Base-by-base conservation (phyloP, 805 yeast genomes). In the Cyberlindnera saturnus region DNA sequence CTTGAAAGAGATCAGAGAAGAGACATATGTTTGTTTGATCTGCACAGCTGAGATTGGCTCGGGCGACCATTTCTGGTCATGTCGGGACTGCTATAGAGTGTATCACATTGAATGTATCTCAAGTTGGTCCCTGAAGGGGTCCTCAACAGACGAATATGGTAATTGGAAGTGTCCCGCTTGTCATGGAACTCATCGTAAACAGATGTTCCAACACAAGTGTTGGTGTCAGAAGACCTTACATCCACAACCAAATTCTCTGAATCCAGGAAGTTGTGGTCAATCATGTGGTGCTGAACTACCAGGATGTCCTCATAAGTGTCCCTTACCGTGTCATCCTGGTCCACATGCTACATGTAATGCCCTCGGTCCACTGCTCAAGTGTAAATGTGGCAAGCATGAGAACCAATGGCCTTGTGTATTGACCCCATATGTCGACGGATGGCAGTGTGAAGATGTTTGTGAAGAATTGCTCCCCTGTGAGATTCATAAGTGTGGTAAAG, bases 91-190 rank as follows among this genome's bases (percentile, higher is more conserved):
- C 60, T 83, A 66, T 57, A 69, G 97, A 45, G 95, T 85, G 1
- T 91, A 87, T 58, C 96, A 91, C 59, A 68, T 88, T 36, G 81
- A 79, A 13, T 91, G 99, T 66, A 83, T 89, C 36, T 66, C 75
- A 39, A 87, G 82, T 50, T 93, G 99, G 99, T 91, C 96, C 3
- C 61, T 67, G 19, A 71, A 85, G 47, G 90, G 90, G 5, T 76
- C 85, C 2, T 75, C 86, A 6, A 81, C 86, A 1, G 77, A 77
- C 30, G 65, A 63, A 1, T 71, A 73, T 36, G 75, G 74, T 39
- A 67, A 71, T 34, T 89, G 96, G 96, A 72, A 89, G 54, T 89
- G 97, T 62, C 96, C 96, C 0, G 75, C 85, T 3, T 86, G 95
- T 60, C 87, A 79, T 63, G 67, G 63, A 38, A 77, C 67, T 40